phyloP scores from a whole-genome alignment of 371 early-diverging fungal species.

The Apophysomyces variabilis region DNA sequence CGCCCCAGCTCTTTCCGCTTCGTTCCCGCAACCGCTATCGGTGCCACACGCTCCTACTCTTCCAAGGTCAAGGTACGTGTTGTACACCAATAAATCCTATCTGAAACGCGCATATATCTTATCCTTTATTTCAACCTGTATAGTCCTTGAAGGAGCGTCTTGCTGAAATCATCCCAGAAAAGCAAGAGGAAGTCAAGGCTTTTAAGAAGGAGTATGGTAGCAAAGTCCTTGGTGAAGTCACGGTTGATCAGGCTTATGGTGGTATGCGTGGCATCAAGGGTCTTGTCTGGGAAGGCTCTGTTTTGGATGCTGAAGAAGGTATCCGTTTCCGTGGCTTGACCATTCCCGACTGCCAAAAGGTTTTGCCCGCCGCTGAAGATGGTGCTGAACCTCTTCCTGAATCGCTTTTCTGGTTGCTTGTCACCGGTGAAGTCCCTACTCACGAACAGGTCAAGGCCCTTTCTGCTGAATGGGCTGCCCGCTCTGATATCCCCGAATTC shows the following conservation, averaged over 20 bases:
- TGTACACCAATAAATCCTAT: not conserved
- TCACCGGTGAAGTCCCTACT: slow-evolving; percentile 97
- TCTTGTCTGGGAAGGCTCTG: slow-evolving; percentile 97
- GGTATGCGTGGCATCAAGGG: slow-evolving; percentile 99
- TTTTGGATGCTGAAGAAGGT: slow-evolving; percentile 98
- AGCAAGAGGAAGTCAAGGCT: slow-evolving; percentile 93
- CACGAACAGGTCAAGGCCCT: slow-evolving; percentile 88
- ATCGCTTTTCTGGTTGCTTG: slow-evolving; percentile 96
- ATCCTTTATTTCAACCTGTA: slow-evolving; percentile 9
- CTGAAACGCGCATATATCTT: slow-evolving; percentile 10
- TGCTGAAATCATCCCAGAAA: slow-evolving; percentile 90
- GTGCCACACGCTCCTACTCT: slow-evolving; percentile 46
- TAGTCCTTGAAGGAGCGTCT: slow-evolving; percentile 92
- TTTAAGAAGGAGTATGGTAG: slow-evolving; percentile 89
- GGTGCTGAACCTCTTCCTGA: slow-evolving; percentile 97
- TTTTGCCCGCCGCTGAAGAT: slow-evolving; percentile 85
- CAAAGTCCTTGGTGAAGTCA: slow-evolving; percentile 91
- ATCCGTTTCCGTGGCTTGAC: slow-evolving; percentile 97
- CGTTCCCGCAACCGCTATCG: slow-evolving; percentile 42
- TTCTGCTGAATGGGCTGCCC: slow-evolving; percentile 96
- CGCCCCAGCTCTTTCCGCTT: slow-evolving; percentile 42
- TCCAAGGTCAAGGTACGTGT: slow-evolving; percentile 48
- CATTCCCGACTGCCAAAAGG: slow-evolving; percentile 96
- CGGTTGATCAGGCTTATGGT: slow-evolving; percentile 97
- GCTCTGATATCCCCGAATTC: slow-evolving; percentile 87